Percentiles rank a stretch among this genome's conserved stretches.
These are phyloP conservation scores for Suillus brevipes DNA, from an alignment of 768 basidiomycete species.

Conservation along the genomic window DNA sequence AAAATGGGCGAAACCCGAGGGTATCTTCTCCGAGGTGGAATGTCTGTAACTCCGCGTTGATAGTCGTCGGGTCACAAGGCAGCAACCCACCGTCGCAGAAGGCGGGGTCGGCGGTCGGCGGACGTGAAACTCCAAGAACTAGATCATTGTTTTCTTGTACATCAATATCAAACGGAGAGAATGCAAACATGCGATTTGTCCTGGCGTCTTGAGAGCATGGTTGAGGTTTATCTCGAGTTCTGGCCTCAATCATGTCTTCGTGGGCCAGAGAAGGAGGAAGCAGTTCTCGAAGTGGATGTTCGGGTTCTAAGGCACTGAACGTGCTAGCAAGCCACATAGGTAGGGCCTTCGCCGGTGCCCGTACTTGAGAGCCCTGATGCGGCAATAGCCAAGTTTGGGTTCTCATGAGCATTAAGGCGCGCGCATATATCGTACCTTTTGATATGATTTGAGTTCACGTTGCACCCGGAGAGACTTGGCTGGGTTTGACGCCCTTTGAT, in stretches of 20 bases:
- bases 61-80: not conserved
- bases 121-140: not conserved
- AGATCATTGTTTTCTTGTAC: no score
- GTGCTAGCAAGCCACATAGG: conserved; percentile 60
- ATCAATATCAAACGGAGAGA: conserved; percentile 26
- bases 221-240: conserved; percentile 8
- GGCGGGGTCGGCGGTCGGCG: not conserved
- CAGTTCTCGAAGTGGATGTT: conserved; percentile 36
- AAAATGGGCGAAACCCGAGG: not conserved
- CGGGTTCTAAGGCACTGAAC: conserved; percentile 43
- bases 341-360: conserved; percentile 32
- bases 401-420: conserved; percentile 11
- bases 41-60: not conserved
- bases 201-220: not conserved
- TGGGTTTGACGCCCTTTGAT: conserved; percentile 5
- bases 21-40: not conserved
- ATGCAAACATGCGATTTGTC: conserved; percentile 25
- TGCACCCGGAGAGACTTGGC: not conserved
- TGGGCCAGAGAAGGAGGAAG: conserved; percentile 23
- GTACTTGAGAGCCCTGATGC: conserved; percentile 15
- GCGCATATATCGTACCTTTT: conserved; percentile 34
- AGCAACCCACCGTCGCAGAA: not conserved
- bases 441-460: not conserved
- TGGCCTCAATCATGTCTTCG: conserved; percentile 3
- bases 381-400: conserved; percentile 12